A percentile compares a stretch with the other conserved stretches of the same genome.
phyloP scores from a whole-genome alignment of 2,329 filamentous ascomycete genomes.

The Taxawa tesnikishii region DNA sequence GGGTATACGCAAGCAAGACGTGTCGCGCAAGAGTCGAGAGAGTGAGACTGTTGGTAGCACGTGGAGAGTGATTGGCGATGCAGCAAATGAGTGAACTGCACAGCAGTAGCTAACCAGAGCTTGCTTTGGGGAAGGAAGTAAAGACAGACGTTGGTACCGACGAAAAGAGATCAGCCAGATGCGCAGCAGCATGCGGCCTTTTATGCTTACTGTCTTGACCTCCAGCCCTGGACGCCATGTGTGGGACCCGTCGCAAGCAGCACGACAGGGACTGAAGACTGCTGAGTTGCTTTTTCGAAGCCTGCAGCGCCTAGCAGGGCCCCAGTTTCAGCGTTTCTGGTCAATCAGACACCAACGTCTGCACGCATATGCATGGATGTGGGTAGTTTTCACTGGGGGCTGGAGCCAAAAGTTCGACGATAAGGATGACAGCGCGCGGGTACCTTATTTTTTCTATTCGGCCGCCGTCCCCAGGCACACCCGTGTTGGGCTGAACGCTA shows the following conservation, averaged over 20 bases:
- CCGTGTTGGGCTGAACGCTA: constrained; percentile 1
- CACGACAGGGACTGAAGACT: constrained; percentile 1
- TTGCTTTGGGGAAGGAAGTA: constrained; percentile 11
- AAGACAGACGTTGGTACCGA: constrained; percentile 1
- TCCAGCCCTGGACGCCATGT: constrained; percentile 1
- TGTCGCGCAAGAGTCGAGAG: constrained; percentile 2
- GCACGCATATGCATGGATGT: constrained; percentile 4
- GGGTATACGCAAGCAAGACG: background rate
- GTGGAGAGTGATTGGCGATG: constrained; percentile 15
- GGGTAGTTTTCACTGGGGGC: constrained; percentile 4
- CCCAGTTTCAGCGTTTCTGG: too few species aligned
- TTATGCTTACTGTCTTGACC: constrained; percentile 6
- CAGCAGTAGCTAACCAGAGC: constrained; percentile 21
- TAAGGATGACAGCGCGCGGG: constrained; percentile 4
- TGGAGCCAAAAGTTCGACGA: constrained; percentile 6
- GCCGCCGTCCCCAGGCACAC: constrained; percentile 7
- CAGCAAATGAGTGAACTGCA: constrained; percentile 20
- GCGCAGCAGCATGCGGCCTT: constrained; percentile 8
- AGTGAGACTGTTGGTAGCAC: constrained; percentile 8
- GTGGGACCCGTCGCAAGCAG: constrained; percentile 5
- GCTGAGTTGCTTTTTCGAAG: constrained; percentile 6
- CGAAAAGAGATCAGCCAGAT: background rate
- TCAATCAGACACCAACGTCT: too few species aligned
- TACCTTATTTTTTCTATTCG: constrained; percentile 8
- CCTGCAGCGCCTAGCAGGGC: too few species aligned